phyloP scores from a whole-genome alignment of 1,139 yeast species.

The Blastobotrys apis region DNA sequence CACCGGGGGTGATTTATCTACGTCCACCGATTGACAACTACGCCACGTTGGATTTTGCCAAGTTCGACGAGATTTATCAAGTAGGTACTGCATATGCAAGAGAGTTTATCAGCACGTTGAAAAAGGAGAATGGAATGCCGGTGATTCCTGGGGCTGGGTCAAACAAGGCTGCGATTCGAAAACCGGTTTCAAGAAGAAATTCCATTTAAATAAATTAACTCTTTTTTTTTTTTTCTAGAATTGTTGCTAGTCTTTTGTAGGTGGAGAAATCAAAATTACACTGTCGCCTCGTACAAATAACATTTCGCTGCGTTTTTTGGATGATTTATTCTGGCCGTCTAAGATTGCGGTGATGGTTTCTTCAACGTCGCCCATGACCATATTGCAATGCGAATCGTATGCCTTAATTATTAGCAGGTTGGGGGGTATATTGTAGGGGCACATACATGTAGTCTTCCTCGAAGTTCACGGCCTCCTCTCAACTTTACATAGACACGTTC shows the following conservation, averaged over 20 bases:
- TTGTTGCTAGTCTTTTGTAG: slow-evolving; percentile 19
- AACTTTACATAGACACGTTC: slow-evolving; percentile 84
- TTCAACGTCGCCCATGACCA: slow-evolving; percentile 88
- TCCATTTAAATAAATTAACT: slow-evolving; percentile 42
- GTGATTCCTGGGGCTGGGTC: slow-evolving; percentile 51
- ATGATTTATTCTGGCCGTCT: slow-evolving; percentile 44
- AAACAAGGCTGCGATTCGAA: slow-evolving; percentile 25
- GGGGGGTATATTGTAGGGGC: not conserved
- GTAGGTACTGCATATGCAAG: slow-evolving; percentile 79
- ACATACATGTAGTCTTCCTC: slow-evolving; percentile 74
- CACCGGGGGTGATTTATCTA: slow-evolving; percentile 83
- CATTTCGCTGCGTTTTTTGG: slow-evolving; percentile 75
- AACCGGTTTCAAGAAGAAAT: slow-evolving; percentile 49
- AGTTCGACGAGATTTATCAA: slow-evolving; percentile 81
- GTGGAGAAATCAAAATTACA: slow-evolving; percentile 68
- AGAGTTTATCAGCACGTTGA: slow-evolving; percentile 51
- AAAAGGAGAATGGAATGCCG: slow-evolving; percentile 53
- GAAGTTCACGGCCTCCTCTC: slow-evolving; percentile 93
- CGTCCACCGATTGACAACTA: slow-evolving; percentile 92
- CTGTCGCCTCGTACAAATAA: slow-evolving; percentile 95
- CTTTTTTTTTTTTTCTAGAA: not conserved
- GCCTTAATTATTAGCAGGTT: slow-evolving; percentile 43
- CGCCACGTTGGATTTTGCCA: slow-evolving; percentile 88
- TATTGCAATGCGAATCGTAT: slow-evolving; percentile 92
- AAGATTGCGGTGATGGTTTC: slow-evolving; percentile 68